These are phyloP conservation scores for Mucor irregularis DNA, from an alignment of 371 early-diverging fungal genomes.

Conservation along the genomic window DNA sequence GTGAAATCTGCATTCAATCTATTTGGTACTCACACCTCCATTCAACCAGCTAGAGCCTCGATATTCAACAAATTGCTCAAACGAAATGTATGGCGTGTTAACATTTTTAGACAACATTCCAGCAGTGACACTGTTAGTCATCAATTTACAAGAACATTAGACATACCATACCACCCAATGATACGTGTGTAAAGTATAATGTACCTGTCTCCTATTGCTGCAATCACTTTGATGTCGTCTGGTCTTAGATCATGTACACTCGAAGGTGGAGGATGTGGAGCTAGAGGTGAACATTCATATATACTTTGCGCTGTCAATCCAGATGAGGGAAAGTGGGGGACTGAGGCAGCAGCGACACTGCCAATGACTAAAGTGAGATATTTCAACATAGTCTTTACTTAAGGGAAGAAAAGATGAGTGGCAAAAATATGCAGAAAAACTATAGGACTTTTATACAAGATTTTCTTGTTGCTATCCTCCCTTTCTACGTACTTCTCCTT, in stretches of 20 bases:
- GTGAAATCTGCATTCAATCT: background rate
- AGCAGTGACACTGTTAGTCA: constrained; percentile 31
- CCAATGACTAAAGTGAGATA: background rate
- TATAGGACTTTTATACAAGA: too few relatives aligned
- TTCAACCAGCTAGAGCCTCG: constrained; percentile 31
- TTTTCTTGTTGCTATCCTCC: too few relatives aligned
- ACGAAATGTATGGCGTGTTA: constrained; percentile 13
- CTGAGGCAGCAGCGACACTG: background rate
- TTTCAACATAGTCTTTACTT: too few relatives aligned
- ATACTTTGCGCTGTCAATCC: background rate
- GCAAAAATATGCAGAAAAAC: too few relatives aligned
- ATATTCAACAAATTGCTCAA: constrained; percentile 26
- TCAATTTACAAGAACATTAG: background rate
- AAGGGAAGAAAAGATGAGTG: too few relatives aligned
- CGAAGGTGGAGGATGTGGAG: constrained; percentile 6
- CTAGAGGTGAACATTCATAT: constrained; percentile 6
- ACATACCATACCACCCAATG: background rate
- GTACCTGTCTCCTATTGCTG: constrained; percentile 40
- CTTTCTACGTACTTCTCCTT: too few relatives aligned
- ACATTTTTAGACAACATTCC: constrained; percentile 32
- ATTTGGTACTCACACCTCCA: constrained; percentile 33
- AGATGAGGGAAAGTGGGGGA: background rate
- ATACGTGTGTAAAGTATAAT: too few relatives aligned
- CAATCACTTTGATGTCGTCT: constrained; percentile 28
- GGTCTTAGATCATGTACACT: constrained; percentile 23